phyloP scores from a whole-genome alignment of 1,284 basidiomycete species.

The Rhodofomes roseus region DNA sequence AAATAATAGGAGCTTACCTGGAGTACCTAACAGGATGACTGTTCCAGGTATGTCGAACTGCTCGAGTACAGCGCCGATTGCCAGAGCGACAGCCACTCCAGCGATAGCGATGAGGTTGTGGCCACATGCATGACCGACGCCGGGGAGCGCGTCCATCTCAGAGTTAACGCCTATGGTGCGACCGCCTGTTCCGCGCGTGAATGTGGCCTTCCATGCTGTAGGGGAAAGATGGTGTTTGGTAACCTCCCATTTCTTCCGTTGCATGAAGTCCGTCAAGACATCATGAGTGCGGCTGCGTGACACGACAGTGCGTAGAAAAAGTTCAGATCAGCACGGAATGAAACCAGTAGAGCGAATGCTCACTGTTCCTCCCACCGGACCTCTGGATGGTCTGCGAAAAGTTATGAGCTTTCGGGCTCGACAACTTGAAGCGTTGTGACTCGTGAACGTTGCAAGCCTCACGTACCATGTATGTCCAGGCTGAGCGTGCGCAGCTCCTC shows the following conservation, averaged over 20 bases:
- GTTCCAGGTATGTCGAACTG: conserved; percentile 63
- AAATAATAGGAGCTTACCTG: conserved; percentile 41
- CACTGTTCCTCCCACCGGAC: conserved; percentile 27
- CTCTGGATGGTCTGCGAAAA: conserved; percentile 22
- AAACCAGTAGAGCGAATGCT: conserved; percentile 13
- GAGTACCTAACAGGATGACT: conserved; percentile 78
- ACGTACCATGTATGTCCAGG: conserved; percentile 53
- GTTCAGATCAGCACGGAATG: neutral
- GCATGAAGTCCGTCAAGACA: conserved; percentile 33
- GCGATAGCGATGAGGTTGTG: conserved; percentile 84
- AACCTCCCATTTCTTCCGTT: conserved; percentile 52
- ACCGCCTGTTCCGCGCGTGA: conserved; percentile 39
- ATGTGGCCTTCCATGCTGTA: conserved; percentile 73
- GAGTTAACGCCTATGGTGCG: conserved; percentile 69
- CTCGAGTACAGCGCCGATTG: conserved; percentile 64
- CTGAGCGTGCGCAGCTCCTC: conserved; percentile 55
- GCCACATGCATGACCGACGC: conserved; percentile 74
- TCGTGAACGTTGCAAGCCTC: neutral
- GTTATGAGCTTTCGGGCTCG: neutral
- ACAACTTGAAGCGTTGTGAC: neutral
- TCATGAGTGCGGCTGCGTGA: conserved; percentile 35
- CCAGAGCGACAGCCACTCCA: conserved; percentile 72
- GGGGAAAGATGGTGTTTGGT: conserved; percentile 50
- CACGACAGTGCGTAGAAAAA: too few relatives aligned
- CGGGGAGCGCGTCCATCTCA: conserved; percentile 64